A percentile compares a stretch with the other conserved stretches of the same genome.
Conservation (phyloP, 202 grass and related monocot species). For the Zizania palustris region DNA sequence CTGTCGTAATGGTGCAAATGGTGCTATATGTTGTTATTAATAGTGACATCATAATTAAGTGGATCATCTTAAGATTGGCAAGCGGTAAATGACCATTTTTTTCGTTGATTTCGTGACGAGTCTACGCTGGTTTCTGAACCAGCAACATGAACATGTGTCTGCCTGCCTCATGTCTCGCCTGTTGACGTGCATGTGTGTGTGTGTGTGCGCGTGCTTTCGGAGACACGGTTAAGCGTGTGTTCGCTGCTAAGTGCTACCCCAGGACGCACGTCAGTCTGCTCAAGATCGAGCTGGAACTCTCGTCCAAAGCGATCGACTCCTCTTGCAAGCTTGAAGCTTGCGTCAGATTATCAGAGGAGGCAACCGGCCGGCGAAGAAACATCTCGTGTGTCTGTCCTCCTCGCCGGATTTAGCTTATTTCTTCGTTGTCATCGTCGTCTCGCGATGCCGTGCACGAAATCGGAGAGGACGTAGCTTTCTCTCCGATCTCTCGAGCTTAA, state of each 20-base stretch:
- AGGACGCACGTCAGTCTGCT: not conserved
- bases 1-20: too few relatives aligned
- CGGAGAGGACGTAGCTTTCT: not conserved
- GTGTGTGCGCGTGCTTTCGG: not conserved
- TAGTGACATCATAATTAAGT: too few relatives aligned
- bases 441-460: conserved; percentile 13
- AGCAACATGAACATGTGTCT: not conserved
- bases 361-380: not conserved
- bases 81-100: too few relatives aligned
- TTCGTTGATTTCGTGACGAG: too few relatives aligned
- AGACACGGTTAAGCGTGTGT: not conserved
- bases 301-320: not conserved
- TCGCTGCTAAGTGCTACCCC: not conserved
- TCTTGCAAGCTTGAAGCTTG: not conserved
- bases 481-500: not conserved
- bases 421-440: not conserved
- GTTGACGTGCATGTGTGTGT: not conserved
- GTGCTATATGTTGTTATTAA: too few relatives aligned
- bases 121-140: too few relatives aligned
- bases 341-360: not conserved
- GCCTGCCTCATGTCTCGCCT: not conserved
- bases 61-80: too few relatives aligned
- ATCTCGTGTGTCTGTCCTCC: not conserved
- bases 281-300: not conserved
- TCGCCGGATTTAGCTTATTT: not conserved